Base-by-base conservation (phyloP, 176 grass and related monocot species). In the Elaeis guineensis region DNA sequence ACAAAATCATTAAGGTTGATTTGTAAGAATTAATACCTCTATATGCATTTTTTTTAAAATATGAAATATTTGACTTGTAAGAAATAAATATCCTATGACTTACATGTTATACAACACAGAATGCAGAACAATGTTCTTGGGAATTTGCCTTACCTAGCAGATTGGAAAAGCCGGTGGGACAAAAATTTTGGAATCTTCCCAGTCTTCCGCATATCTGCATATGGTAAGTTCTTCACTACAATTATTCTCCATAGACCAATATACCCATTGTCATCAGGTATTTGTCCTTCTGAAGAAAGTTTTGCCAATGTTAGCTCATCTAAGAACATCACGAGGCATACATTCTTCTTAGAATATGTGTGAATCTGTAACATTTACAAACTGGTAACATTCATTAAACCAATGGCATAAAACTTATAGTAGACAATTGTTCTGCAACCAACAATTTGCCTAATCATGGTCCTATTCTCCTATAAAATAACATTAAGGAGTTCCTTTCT, bases 311-410 rank as follows among this genome's bases (percentile, higher is more conserved):
- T 96, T 87, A 80, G 74, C 67, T 81, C 75, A 77, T 96, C 91
- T 72, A 90, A 57, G 78, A 96, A 90, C 86, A 96, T 96, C 86
- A 90, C 50, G 80, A 96, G 90, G 83, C 86, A 96, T 57, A 87
- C 86, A 75, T 90, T 87, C 50, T 78, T 82, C 78, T 90, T 85
- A 63, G 87, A 68, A 55, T 87, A 96, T 61, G 77, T 58, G 26
- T 75, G 72, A 55, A 88, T 90, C 87, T 90, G 80, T 88, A 78
- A 75, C 74, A 90, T 57, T 67, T 78, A 26, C 50, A 75, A 75
- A 59, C 32, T 69, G 49, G 51, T 70, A 64, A 69, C 18, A 50
- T 78, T 71, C 61, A 65, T 71, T 39, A 74, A 51, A 21, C 30
- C 61, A 84, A 49, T 12, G 16, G 55, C 18, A 21, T 22, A 15